phyloP scores from a whole-genome alignment of 2,329 filamentous ascomycete species.

The Colletotrichum liriopes region DNA sequence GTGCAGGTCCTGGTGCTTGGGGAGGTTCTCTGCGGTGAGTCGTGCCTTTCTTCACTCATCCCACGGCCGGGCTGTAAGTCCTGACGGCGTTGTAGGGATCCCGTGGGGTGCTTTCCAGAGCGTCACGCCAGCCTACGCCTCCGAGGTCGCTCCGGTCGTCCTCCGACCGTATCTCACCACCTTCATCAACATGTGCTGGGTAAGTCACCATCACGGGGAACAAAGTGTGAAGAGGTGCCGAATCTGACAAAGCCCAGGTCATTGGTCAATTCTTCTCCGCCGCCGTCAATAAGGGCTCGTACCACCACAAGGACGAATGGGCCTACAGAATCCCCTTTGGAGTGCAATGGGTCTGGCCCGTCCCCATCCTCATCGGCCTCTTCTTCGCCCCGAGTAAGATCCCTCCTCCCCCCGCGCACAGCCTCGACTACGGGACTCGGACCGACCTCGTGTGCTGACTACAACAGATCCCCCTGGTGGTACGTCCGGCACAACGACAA shows the following conservation, averaged over 20 bases:
- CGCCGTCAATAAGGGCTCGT: constrained; percentile 62
- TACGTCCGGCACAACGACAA: constrained; percentile 61
- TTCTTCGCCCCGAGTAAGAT: constrained; percentile 62
- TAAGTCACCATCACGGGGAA: not conserved
- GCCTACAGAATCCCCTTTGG: constrained; percentile 67
- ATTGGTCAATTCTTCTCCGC: constrained; percentile 68
- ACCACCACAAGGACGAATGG: constrained; percentile 59
- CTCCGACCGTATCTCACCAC: constrained; percentile 68
- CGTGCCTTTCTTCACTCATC: constrained; percentile 6
- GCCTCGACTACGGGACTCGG: not conserved
- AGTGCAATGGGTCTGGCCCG: constrained; percentile 68
- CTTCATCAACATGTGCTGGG: constrained; percentile 72
- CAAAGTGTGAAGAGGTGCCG: no score
- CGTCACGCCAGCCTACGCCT: constrained; percentile 67
- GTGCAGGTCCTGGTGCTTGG: constrained; percentile 63
- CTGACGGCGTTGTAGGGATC: constrained; percentile 56
- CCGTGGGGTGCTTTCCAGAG: constrained; percentile 69
- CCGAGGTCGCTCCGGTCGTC: constrained; percentile 65
- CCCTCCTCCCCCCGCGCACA: not conserved
- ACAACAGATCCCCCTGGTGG: constrained; percentile 65
- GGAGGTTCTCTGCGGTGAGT: constrained; percentile 60
- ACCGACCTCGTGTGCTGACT: not conserved
- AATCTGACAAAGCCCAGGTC: constrained; percentile 45
- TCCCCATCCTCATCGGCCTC: constrained; percentile 61
- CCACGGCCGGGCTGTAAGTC: constrained; percentile 29